phyloP scores from a whole-genome alignment of 768 basidiomycete species.

The Pleurotus cornucopiae region DNA sequence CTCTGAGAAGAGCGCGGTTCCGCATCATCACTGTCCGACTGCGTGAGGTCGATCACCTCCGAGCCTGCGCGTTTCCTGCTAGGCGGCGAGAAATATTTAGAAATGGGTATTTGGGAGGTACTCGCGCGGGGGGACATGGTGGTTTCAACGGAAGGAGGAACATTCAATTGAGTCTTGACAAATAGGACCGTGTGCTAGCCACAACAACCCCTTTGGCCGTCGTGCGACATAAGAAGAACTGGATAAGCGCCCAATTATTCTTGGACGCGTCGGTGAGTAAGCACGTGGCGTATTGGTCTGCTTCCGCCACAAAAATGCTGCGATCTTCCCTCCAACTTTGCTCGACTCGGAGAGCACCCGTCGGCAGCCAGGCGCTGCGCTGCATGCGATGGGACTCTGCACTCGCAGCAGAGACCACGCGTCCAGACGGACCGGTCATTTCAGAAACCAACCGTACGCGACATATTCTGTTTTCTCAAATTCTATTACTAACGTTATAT shows the following conservation, averaged over 20 bases:
- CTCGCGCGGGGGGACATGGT: neutral
- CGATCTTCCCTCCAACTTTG: neutral
- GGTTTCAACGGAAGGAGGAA: too few species aligned
- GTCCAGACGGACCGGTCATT: constrained; percentile 37
- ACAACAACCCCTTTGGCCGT: neutral
- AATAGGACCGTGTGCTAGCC: neutral
- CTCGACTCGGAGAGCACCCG: neutral
- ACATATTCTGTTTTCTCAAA: constrained; percentile 2
- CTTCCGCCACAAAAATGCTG: neutral
- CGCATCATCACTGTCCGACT: neutral
- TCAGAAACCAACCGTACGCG: constrained; percentile 65
- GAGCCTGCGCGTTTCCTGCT: constrained; percentile 11
- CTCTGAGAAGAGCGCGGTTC: neutral
- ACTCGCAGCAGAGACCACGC: constrained; percentile 11
- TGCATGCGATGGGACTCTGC: constrained; percentile 20
- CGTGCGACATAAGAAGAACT: neutral
- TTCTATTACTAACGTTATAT: constrained; percentile 1
- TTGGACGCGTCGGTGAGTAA: neutral
- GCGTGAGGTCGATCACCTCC: neutral
- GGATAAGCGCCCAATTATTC: neutral
- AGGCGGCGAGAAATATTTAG: constrained; percentile 33
- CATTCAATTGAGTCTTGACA: neutral
- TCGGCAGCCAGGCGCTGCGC: neutral
- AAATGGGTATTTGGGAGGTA: constrained; percentile 32
- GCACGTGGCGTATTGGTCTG: neutral